Evolutionary conservation across 345 rosid species (phyloP).

Genomic region (Populus deltoides): DNA sequence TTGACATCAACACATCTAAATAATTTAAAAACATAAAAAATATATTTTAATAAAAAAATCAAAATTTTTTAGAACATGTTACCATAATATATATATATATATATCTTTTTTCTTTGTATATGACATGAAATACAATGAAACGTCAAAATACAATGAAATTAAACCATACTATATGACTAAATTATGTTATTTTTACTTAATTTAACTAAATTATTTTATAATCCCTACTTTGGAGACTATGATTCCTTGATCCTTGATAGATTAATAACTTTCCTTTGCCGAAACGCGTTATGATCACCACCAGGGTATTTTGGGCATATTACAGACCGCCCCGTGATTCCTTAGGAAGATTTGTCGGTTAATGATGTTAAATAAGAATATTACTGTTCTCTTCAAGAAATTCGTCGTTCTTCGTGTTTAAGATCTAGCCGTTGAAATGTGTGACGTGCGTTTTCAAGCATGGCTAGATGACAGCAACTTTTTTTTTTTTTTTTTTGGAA

Average conservation of each 20-base stretch:
- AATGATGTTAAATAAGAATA: background rate
- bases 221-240: background rate
- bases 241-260: background rate
- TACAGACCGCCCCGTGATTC: background rate
- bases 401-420: background rate
- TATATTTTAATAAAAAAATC: too few species aligned
- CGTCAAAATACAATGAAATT: too few species aligned
- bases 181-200: too few species aligned
- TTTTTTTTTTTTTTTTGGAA: too few species aligned
- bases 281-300: background rate
- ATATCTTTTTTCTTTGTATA: too few species aligned
- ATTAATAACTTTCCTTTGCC: background rate
- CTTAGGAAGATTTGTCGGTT: background rate
- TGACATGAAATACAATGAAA: too few species aligned
- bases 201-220: background rate
- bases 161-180: background rate
- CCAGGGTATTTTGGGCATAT: background rate
- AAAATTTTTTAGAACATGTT: too few species aligned
- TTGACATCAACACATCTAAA: too few species aligned
- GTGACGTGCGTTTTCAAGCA: background rate
- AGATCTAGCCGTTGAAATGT: background rate
- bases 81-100: too few species aligned
- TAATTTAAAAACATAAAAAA: too few species aligned
- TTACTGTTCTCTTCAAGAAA: background rate
- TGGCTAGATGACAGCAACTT: background rate